Conservation (phyloP, 2,329 filamentous ascomycete genomes). For the Fusarium haematococcum region DNA sequence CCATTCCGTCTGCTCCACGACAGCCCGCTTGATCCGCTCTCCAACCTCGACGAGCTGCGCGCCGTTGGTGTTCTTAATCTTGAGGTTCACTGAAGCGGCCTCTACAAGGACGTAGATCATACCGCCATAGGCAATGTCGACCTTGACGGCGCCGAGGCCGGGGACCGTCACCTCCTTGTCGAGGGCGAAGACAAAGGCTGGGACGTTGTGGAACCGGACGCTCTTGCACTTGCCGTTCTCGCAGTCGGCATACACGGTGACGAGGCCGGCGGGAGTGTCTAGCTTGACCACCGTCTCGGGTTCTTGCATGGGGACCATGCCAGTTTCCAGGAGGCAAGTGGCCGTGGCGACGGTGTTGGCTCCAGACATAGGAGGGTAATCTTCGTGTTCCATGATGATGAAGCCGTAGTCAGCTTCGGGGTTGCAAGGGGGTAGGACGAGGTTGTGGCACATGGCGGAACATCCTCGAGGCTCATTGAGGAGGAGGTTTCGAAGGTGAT, state of each 20-base stretch:
- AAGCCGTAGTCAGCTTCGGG: constrained; percentile 35
- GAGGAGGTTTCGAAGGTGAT: constrained; percentile 24
- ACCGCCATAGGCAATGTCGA: constrained; percentile 32
- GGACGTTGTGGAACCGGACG: constrained; percentile 32
- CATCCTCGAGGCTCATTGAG: constrained; percentile 30
- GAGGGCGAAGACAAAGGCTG: constrained; percentile 32
- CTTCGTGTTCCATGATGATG: constrained; percentile 39
- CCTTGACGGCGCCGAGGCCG: constrained; percentile 12
- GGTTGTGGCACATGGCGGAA: constrained; percentile 34
- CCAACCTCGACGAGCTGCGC: constrained; percentile 24
- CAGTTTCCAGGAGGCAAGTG: constrained; percentile 21
- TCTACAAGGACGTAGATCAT: constrained; percentile 37
- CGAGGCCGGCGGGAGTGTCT: constrained; percentile 30
- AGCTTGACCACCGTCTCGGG: constrained; percentile 30
- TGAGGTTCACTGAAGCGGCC: constrained; percentile 18
- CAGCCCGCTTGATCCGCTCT: constrained; percentile 29
- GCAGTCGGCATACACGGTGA: constrained; percentile 27
- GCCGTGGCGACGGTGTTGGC: constrained; percentile 32
- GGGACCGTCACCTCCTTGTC: constrained; percentile 26
- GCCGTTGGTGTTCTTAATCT: constrained; percentile 24
- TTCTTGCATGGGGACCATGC: constrained; percentile 35
- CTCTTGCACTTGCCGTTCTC: constrained; percentile 34
- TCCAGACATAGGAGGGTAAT: constrained; percentile 35
- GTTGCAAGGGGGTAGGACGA: constrained; percentile 26
- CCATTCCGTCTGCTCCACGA: constrained; percentile 16